Evolutionary conservation across 352 stramenopile genomes (phyloP).

Genomic region (Phytopythium cucurbitacearum): DNA sequence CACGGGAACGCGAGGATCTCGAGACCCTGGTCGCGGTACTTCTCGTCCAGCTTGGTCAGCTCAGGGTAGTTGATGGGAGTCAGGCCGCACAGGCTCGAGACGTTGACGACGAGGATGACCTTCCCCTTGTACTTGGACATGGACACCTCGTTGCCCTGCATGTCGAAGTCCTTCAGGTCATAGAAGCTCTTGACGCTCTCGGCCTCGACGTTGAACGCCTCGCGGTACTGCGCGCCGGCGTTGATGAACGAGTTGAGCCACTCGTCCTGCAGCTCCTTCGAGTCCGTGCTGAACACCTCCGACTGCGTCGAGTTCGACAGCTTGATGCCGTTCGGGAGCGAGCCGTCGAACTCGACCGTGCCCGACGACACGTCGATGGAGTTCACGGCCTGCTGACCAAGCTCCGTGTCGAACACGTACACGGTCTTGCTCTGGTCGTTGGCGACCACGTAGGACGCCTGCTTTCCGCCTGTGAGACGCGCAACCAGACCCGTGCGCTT

Average conservation of each 20-base stretch:
- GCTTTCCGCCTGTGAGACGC: constrained; percentile 13
- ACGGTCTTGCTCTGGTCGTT: constrained; percentile 20
- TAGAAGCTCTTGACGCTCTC: constrained; percentile 59
- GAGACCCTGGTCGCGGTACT: constrained; percentile 60
- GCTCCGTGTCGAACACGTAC: constrained; percentile 29
- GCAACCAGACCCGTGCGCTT: constrained; percentile 21
- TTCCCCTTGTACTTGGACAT: constrained; percentile 73
- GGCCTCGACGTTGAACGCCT: constrained; percentile 28
- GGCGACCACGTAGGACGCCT: constrained; percentile 20
- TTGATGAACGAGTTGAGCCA: constrained; percentile 51
- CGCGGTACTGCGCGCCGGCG: constrained; percentile 38
- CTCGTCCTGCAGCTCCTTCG: constrained; percentile 38
- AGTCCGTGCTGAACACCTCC: constrained; percentile 28
- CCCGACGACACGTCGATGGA: constrained; percentile 22
- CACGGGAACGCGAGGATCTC: constrained; percentile 84
- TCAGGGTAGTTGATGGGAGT: constrained; percentile 87
- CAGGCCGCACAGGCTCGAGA: constrained; percentile 80
- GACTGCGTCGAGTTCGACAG: constrained; percentile 24
- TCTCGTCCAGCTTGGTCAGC: constrained; percentile 66
- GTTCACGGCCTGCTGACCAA: constrained; percentile 10
- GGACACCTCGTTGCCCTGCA: constrained; percentile 54
- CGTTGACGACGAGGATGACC: constrained; percentile 72
- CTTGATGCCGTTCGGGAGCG: constrained; percentile 34
- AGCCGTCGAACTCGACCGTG: constrained; percentile 27
- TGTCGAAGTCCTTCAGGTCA: constrained; percentile 71